Base-by-base conservation (phyloP, 2,329 filamentous ascomycete genomes). In the Neurospora crassa region DNA sequence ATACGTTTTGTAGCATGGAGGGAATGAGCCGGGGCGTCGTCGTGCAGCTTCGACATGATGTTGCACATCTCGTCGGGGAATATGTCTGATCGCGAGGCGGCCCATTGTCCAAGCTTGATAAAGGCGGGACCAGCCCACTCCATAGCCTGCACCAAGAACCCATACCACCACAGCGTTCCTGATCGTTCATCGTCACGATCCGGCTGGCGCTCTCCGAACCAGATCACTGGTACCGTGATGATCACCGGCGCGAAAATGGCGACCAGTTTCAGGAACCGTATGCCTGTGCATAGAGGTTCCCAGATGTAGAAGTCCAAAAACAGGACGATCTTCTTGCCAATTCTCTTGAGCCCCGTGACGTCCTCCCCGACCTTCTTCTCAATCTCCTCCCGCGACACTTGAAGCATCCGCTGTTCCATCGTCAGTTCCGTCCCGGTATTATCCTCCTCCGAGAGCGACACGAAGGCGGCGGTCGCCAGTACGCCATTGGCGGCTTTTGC, bases 71-170 rank as follows among this genome's bases (percentile, higher is more conserved):
- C 90, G 29, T 87, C 91, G 1, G 96, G 96, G 79, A 99, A 99
- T 78, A 99, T 97, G 81, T 99, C 96, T 59, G 94, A 92, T 79
- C 96, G 88, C 5, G 96, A 98, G 3, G 96, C 96, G 20, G 96
- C 96, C 96, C 96, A 99, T 89, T 99, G 96, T 18, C 96, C 96
- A 70, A 99, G 88, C 90, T 99, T 99, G 83, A 99, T 99, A 78
- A 99, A 99, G 0, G 96, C 94, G 67, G 96, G 94, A 0, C 96
- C 96, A 20, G 95, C 93, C 78, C 90, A 87, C 81, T 99, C 95
- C 96, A 99, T 98, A 40, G 91, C 87, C 71, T 85, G 87, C 11
- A 98, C 94, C 47, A 99, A 82, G 77, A 97, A 96, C 3, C 85
- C 84, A 82, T 97, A 99, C 96, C 96, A 99, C 93, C 92, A 97